phyloP scores from a whole-genome alignment of 1,139 yeast species.

The Suhomyces bolitotheri region DNA sequence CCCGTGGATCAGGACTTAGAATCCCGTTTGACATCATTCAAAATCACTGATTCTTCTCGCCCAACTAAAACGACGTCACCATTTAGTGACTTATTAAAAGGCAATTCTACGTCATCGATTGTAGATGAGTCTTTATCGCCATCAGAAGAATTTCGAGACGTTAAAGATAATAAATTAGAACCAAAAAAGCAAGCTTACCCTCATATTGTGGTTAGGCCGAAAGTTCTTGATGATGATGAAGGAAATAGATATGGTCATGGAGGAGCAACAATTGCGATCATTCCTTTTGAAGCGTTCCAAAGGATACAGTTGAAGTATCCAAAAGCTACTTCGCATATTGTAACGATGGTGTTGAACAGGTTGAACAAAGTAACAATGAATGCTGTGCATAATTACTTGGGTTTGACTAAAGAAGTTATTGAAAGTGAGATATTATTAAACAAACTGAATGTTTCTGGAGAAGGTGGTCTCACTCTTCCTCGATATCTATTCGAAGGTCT shows the following conservation, averaged over 20 bases:
- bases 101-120: slow-evolving; percentile 7
- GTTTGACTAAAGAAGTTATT: slow-evolving; percentile 78
- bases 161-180: not conserved
- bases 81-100: slow-evolving; percentile 15
- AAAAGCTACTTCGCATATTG: slow-evolving; percentile 87
- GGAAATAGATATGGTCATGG: slow-evolving; percentile 9
- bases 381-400: slow-evolving; percentile 84
- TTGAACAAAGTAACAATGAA: slow-evolving; percentile 88
- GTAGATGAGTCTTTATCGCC: slow-evolving; percentile 5
- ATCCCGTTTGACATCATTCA: slow-evolving; percentile 36
- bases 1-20: not conserved
- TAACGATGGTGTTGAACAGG: slow-evolving; percentile 86
- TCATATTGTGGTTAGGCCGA: slow-evolving; percentile 60
- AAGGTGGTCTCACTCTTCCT: slow-evolving; percentile 45
- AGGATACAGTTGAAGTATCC: slow-evolving; percentile 77
- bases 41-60: slow-evolving; percentile 18
- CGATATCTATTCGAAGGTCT: slow-evolving; percentile 61
- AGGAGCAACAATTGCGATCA: slow-evolving; percentile 85
- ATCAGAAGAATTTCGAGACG: not conserved
- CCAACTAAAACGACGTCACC: slow-evolving; percentile 10
- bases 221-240: slow-evolving; percentile 23
- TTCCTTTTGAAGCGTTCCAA: slow-evolving; percentile 81
- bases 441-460: slow-evolving; percentile 28
- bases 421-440: slow-evolving; percentile 75
- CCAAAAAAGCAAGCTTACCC: slow-evolving; percentile 25